Base-by-base conservation (phyloP, 352 stramenopile species). In the Phytopythium chamaehyphon region DNA sequence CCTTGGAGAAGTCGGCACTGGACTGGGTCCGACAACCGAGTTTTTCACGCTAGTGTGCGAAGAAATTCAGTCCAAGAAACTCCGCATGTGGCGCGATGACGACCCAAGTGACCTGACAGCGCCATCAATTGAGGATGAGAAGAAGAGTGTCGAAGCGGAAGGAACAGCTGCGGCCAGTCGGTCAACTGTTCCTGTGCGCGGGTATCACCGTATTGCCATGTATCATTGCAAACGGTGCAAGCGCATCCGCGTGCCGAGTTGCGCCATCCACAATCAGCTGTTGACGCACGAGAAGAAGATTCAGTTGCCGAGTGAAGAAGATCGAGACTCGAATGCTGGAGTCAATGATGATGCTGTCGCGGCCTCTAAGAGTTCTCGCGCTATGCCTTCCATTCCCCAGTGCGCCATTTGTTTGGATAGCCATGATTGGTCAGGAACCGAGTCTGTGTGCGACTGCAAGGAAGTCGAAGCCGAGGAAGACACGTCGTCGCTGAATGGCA, bases 41-140 rank as follows among this genome's bases (percentile, higher is more conserved):
- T 91, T 91, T 47, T 91, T 82, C 43, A 88, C 77, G 22, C 67
- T 91, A 1, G 72, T 89, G 10, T 87, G 75, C 16, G 69, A 87
- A n/a, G 71, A 88, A 35, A 71, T 91, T 2, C 81, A 91, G 42
- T 66, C 73, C 0, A 67, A 76, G 40, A 57, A 70, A n/a, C 43
- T 91, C 24, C 63, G 66, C 15, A 40, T 91, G 23, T 91, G 81
- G 81, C 55, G 62, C 28, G 67, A 86, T 44, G 75, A 86, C 10
- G 62, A 78, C 36, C 45, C 51, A 22, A 22, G n/a, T 8, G 44
- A 53, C 31, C 66, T 53, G 36, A 53, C 18, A 24, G 18, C 26
- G 35, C 24, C 6, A 24, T 9, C 47, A 23, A 19, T 38, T 21
- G 42, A 51, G 2, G 47, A 64, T 12, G 61, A 63, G 16, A 54